phyloP scores from a whole-genome alignment of 345 rosid species.

The Melastoma malabathricum region DNA sequence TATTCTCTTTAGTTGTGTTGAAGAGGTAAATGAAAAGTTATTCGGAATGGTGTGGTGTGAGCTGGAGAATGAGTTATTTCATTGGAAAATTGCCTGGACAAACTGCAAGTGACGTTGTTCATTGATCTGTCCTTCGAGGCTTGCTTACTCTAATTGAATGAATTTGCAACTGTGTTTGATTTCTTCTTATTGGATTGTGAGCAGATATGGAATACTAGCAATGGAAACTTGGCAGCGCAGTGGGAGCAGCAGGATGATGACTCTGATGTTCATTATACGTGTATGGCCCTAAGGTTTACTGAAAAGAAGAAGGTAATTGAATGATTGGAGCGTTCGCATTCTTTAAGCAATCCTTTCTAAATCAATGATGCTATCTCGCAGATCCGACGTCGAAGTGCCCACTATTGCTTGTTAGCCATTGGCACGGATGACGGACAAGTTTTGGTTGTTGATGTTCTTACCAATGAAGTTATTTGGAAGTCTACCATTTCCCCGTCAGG shows the following conservation, averaged over 20 bases:
- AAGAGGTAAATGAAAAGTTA: too few species aligned
- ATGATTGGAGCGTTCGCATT: neutral
- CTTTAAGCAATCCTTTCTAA: conserved; percentile 1
- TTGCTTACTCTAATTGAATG: too few species aligned
- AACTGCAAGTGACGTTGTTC: neutral
- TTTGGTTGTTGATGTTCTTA: conserved; percentile 21
- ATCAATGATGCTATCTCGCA: neutral
- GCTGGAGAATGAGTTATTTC: too few species aligned
- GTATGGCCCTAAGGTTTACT: conserved; percentile 20
- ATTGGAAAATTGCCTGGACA: too few species aligned
- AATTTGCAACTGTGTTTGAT: neutral
- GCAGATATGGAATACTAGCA: conserved; percentile 32
- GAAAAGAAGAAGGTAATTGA: conserved; percentile 21
- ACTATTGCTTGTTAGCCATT: conserved; percentile 21
- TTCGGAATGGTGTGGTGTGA: too few species aligned
- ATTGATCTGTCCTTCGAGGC: neutral
- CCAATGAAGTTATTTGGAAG: conserved; percentile 26
- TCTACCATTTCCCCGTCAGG: conserved; percentile 14
- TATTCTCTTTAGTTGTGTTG: too few species aligned
- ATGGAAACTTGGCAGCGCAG: conserved; percentile 21
- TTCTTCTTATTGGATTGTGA: neutral
- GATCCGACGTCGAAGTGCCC: conserved; percentile 12
- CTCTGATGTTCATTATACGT: conserved; percentile 13
- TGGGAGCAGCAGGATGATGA: conserved; percentile 20
- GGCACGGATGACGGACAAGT: conserved; percentile 31